Evolutionary conservation across 2,329 filamentous ascomycete genomes (phyloP).

Genomic region (Diaporthe destruens): DNA sequence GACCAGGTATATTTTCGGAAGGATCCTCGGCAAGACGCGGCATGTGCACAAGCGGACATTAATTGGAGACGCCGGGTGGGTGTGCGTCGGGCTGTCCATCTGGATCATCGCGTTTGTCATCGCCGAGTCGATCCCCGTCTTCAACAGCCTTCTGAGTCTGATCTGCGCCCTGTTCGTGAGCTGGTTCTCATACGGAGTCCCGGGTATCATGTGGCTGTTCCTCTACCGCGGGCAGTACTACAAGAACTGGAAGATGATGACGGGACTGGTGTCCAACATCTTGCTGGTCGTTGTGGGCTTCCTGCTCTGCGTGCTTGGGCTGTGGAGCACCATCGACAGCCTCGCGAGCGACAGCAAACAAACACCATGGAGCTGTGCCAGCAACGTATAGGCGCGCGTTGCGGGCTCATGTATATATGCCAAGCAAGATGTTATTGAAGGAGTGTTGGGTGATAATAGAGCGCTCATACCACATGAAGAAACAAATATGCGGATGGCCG

Average conservation of each 20-base stretch:
- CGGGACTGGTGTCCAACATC: slow-evolving; percentile 51
- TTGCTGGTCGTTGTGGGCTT: slow-evolving; percentile 51
- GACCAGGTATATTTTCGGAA: slow-evolving; percentile 74
- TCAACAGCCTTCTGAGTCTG: slow-evolving; percentile 73
- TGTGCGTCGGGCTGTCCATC: slow-evolving; percentile 64
- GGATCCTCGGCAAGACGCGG: slow-evolving; percentile 71
- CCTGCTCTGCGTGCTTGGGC: slow-evolving; percentile 53
- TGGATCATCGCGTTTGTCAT: slow-evolving; percentile 77
- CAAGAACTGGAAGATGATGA: slow-evolving; percentile 48
- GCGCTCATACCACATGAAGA: not conserved
- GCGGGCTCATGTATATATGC: not conserved
- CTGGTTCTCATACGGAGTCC: slow-evolving; percentile 73
- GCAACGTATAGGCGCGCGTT: slow-evolving; percentile 43
- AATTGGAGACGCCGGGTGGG: slow-evolving; percentile 68
- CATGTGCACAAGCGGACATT: slow-evolving; percentile 64
- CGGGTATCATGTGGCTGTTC: slow-evolving; percentile 62
- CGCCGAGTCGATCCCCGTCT: slow-evolving; percentile 77
- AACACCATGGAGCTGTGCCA: slow-evolving; percentile 54
- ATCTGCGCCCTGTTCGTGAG: slow-evolving; percentile 73
- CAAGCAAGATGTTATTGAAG: not conserved
- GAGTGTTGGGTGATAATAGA: not conserved
- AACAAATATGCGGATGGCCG: not conserved
- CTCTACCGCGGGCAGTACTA: slow-evolving; percentile 59
- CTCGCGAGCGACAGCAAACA: slow-evolving; percentile 49
- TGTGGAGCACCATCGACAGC: slow-evolving; percentile 56